Evolutionary conservation across 331 rosid species (phyloP), one percentile per base, ranked within the genome.

Genomic region (Spiraea crenata): DNA sequence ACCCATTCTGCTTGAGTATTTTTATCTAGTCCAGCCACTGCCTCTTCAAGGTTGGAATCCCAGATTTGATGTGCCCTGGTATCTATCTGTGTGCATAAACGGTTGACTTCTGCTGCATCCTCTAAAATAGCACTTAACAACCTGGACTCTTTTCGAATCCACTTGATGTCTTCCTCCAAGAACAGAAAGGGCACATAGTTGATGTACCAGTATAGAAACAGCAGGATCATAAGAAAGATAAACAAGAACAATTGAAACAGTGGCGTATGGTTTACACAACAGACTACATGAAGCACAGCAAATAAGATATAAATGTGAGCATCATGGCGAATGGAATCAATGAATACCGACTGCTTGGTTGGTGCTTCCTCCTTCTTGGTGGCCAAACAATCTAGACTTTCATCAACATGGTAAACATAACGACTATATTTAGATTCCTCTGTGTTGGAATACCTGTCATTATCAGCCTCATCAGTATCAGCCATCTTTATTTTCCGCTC

Each of bases 61-160:
- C 72, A 59, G 47, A 82, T 56, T 20, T 51, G 19, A 12, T 15
- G 63, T 9, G 48, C 48, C 12, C 48, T 9, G 48, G 48, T 12
- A 0, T 9, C 48, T 44, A 44, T 44, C 12, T 44, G 8, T 7
- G 0, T 0, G 13, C 13, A 44, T 44, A 44, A 44, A 44, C 48
- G 48, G 11, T 44, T 0, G 3, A 44, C 48, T 44, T 44, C 48
- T 44, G 8, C 0, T 44, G 48, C 48, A 44, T 44, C 48, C 48
- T 44, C 13, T 12, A 5, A 44, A 44, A 9, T 44, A 44, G 48
- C 48, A 9, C 48, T 0, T 44, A 44, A 12, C 10, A 44, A 44
- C 48, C 12, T 9, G 0, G 12, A 9, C 48, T 44, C 48, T 44
- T 42, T 74, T 17, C 63, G 0, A 50, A 78, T 57, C 83, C 81